Percentiles rank a stretch among this genome's conserved stretches.
Evolutionary conservation across 805 yeast species (phyloP).

Genomic region (Dipodascus albidus): DNA sequence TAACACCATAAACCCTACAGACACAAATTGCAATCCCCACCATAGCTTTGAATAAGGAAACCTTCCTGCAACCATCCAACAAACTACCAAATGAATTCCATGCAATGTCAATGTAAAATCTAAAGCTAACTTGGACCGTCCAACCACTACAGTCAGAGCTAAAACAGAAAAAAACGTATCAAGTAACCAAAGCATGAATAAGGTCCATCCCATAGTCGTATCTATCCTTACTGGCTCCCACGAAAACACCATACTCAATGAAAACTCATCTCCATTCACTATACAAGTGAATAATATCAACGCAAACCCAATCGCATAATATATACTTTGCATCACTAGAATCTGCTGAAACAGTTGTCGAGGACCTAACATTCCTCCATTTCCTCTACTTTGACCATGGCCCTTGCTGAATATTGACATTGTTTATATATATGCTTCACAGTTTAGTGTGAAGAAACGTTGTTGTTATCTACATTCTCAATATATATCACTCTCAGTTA

Average conservation of each 20-base stretch:
- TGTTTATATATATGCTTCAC: no score
- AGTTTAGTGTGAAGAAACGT: no score
- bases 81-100: slow-evolving; percentile 60
- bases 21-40: slow-evolving; percentile 71
- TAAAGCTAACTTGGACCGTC: slow-evolving; percentile 88
- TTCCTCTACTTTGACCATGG: neutral
- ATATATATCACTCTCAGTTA: no score
- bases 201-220: slow-evolving; percentile 69
- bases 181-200: slow-evolving; percentile 67
- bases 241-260: slow-evolving; percentile 61
- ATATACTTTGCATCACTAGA: slow-evolving; percentile 61
- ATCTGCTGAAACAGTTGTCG: slow-evolving; percentile 58
- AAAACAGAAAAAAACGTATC: slow-evolving; percentile 75
- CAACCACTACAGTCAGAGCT: slow-evolving; percentile 78
- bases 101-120: slow-evolving; percentile 95
- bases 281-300: slow-evolving; percentile 55
- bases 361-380: slow-evolving; percentile 35
- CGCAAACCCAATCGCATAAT: slow-evolving; percentile 61
- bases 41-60: slow-evolving; percentile 67
- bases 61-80: slow-evolving; percentile 49
- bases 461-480: no score
- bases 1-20: slow-evolving; percentile 57
- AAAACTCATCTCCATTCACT: slow-evolving; percentile 60
- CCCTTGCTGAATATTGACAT: neutral
- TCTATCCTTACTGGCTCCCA: slow-evolving; percentile 67